Conservation (phyloP, 306 rosid genomes). For the Erythrophleum fordii region DNA sequence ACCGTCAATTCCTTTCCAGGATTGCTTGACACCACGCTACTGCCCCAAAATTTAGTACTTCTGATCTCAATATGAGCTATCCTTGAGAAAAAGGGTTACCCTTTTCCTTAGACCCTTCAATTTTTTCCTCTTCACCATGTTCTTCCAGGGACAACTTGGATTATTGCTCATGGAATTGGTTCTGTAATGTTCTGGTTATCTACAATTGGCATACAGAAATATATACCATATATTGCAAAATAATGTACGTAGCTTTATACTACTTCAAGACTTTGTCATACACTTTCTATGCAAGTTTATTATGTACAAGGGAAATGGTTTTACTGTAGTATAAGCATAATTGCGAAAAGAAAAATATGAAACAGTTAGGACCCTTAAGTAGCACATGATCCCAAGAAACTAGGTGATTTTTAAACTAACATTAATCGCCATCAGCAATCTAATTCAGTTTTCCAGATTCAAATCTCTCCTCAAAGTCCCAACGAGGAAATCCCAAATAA, state of each 20-base stretch:
- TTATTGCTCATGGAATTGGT: background rate
- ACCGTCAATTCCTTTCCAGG: constrained; percentile 19
- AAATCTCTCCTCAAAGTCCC: constrained; percentile 8
- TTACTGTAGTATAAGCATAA: too few species aligned
- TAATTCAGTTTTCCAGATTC: background rate
- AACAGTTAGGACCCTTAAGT: background rate
- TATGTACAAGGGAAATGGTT: background rate
- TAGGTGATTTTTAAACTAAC: constrained; percentile 3
- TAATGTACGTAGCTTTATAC: background rate
- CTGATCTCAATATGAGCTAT: constrained; percentile 6
- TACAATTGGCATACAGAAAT: background rate
- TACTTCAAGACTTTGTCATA: background rate
- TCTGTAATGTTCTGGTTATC: background rate
- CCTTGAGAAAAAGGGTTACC: background rate
- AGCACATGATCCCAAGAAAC: background rate
- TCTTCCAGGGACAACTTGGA: background rate
- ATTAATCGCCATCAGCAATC: background rate
- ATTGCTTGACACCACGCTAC: background rate
- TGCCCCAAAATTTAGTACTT: constrained; percentile 12
- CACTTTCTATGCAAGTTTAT: background rate
- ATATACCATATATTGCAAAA: background rate
- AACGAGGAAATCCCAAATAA: constrained; percentile 10
- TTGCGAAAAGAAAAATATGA: background rate
- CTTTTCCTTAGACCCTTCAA: background rate
- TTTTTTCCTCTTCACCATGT: too few species aligned